Evolutionary conservation across 345 rosid species (phyloP), one percentile per base, ranked within the genome.

Genomic region (Erysimum cheiranthoides): DNA sequence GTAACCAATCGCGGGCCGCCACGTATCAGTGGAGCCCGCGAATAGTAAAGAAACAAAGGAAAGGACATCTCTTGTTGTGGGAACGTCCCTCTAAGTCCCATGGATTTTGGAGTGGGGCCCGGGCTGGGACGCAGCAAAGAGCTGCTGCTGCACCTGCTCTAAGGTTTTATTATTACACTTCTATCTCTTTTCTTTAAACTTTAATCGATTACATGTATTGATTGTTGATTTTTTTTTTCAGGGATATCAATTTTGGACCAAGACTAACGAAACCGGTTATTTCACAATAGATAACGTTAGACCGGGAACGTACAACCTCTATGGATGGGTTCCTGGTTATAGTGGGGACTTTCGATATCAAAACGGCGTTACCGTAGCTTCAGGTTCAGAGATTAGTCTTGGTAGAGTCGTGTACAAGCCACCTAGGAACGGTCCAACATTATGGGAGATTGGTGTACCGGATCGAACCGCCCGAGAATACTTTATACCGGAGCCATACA

Each of bases 241-340:
- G 97, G 97, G 93, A 14, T 90, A 95, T 74, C 99, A 95, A 10
- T 95, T 92, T 59, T 95, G 98, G 98, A 80, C 84, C 2, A 56
- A 71, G 79, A 78, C 98, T 0, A 76, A 88, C 71, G 68, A 69
- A 40, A 70, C 69, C 32, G 98, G 98, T 4, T 58, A 74, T 81
- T 95, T 95, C 80, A 11, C 38, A 1, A 87, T 95, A 3, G 61
- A 83, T 8, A 87, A 95, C 56, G 77, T 89, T 51, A 83, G 89
- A 79, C 64, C 83, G 2, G 97, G 97, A 6, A 70, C 78, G 30
- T 90, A 95, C 43, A 86, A 80, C 79, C 69, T 95, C 54, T 86
- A 87, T 43, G 97, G 89, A 10, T 95, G 89, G 92, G 84, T 92
- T 61, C 93, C 90, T 4, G 96, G 96, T 16, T 39, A 84, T 27